Evolutionary conservation across 176 grass and related monocot genomes (phyloP).

Genomic region (Triticum urartu): DNA sequence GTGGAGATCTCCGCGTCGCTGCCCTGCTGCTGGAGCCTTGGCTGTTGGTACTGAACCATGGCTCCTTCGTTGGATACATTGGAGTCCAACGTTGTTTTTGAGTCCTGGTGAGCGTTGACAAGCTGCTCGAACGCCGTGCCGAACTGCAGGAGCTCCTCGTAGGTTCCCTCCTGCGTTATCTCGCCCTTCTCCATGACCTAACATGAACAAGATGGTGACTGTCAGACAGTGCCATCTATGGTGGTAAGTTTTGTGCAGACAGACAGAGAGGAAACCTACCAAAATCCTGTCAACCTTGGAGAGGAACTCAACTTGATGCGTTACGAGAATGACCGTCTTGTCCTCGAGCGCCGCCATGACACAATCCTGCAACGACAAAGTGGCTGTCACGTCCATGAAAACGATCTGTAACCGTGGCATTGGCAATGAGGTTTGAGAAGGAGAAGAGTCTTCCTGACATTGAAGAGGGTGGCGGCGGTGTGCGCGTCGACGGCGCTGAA

Average conservation of each 20-base stretch:
- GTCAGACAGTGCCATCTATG: background rate
- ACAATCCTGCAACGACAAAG: conserved; percentile 55
- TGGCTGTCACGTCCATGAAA: background rate
- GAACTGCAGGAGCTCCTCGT: conserved; percentile 53
- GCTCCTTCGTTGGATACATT: background rate
- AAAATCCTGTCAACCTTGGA: conserved; percentile 77
- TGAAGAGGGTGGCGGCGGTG: conserved; percentile 65
- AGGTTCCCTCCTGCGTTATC: conserved; percentile 67
- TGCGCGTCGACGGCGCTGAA: conserved; percentile 85
- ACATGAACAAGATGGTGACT: background rate
- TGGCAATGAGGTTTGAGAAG: background rate
- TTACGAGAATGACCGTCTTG: conserved; percentile 87
- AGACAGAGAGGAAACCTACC: conserved; percentile 37
- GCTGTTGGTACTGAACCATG: conserved; percentile 17
- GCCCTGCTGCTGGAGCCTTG: conserved; percentile 21
- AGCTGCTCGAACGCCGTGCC: conserved; percentile 65
- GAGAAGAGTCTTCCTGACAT: conserved; percentile 39
- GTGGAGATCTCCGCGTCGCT: conserved; percentile 40
- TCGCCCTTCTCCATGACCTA: conserved; percentile 83
- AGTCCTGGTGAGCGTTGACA: conserved; percentile 63
- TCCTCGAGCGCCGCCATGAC: conserved; percentile 56
- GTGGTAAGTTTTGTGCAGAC: background rate
- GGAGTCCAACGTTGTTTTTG: conserved; percentile 36
- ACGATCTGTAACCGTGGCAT: too few relatives aligned
- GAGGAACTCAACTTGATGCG: conserved; percentile 92